Evolutionary conservation across 495 filamentous ascomycete species (phyloP).

Genomic region (Massariosphaeria phaeospora): DNA sequence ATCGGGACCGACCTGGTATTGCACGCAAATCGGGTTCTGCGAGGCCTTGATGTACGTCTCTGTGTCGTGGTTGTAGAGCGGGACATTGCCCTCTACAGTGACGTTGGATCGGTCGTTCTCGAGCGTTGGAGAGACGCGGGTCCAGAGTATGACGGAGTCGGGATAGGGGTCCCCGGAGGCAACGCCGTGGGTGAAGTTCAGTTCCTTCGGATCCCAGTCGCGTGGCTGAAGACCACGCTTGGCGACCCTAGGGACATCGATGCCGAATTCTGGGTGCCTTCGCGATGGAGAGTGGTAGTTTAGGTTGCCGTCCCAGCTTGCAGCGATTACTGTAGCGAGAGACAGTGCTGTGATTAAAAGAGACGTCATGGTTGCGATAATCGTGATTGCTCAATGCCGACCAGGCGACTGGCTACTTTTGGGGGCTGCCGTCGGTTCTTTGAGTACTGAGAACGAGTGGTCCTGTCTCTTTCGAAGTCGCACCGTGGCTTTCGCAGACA

Average conservation of each 20-base stretch:
- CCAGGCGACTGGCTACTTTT: too few relatives aligned
- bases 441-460: neutral
- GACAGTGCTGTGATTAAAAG: neutral
- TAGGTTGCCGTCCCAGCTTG: conserved; percentile 45
- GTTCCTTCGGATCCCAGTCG: conserved; percentile 42
- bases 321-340: conserved; percentile 3
- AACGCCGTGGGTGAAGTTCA: conserved; percentile 64
- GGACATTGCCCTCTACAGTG: conserved; percentile 51
- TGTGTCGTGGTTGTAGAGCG: conserved; percentile 54
- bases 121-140: conserved; percentile 51
- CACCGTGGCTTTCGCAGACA: too few relatives aligned
- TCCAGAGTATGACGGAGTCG: conserved; percentile 63
- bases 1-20: conserved; percentile 49
- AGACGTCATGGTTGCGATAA: neutral
- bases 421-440: too few relatives aligned
- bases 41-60: conserved; percentile 49
- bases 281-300: conserved; percentile 58
- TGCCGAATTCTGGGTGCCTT: conserved; percentile 52
- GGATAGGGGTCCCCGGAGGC: conserved; percentile 64
- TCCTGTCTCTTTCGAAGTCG: too few relatives aligned
- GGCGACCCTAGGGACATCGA: conserved; percentile 46
- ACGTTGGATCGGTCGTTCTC: conserved; percentile 53
- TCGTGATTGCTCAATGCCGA: too few relatives aligned
- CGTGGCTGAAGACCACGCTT: conserved; percentile 43
- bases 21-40: conserved; percentile 55